phyloP scores from a whole-genome alignment of 2,329 filamentous ascomycete genomes.

The Cryphonectria nitschkei region DNA sequence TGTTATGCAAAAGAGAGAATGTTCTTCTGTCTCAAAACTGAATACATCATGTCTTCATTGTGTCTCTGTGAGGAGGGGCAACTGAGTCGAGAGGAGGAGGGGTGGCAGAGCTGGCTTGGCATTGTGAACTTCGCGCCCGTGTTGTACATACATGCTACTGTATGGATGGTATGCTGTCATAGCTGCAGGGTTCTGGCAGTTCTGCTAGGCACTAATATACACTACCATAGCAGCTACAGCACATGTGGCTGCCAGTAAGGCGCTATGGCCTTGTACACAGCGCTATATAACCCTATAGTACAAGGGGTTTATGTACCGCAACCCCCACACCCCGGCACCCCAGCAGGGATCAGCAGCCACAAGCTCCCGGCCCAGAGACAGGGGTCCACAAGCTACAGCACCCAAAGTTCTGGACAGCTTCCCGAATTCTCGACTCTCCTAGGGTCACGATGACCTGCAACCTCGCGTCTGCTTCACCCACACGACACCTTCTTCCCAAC shows the following conservation, averaged over 20 bases:
- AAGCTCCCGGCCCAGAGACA: conserved; percentile 17
- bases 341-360: conserved; percentile 15
- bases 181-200: conserved; percentile 14
- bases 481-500: conserved; percentile 1
- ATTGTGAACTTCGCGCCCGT: conserved; percentile 8
- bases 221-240: conserved; percentile 15
- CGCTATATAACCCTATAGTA: neutral
- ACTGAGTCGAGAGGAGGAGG: conserved; percentile 10
- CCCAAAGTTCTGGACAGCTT: conserved; percentile 27
- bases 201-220: neutral
- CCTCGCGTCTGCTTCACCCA: conserved; percentile 12
- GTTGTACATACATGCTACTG: conserved; percentile 9
- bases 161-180: conserved; percentile 8
- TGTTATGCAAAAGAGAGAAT: neutral
- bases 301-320: neutral
- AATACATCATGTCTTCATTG: neutral
- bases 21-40: neutral
- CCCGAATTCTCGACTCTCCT: conserved; percentile 17
- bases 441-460: conserved; percentile 1
- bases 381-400: conserved; percentile 19
- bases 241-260: neutral
- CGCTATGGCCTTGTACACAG: neutral
- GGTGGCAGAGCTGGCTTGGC: conserved; percentile 16
- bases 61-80: neutral
- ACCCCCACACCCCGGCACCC: neutral